Evolutionary conservation across 2,329 filamentous ascomycete species (phyloP), one percentile per base, ranked within the genome.

Genomic region (Microdochium bolleyi): DNA sequence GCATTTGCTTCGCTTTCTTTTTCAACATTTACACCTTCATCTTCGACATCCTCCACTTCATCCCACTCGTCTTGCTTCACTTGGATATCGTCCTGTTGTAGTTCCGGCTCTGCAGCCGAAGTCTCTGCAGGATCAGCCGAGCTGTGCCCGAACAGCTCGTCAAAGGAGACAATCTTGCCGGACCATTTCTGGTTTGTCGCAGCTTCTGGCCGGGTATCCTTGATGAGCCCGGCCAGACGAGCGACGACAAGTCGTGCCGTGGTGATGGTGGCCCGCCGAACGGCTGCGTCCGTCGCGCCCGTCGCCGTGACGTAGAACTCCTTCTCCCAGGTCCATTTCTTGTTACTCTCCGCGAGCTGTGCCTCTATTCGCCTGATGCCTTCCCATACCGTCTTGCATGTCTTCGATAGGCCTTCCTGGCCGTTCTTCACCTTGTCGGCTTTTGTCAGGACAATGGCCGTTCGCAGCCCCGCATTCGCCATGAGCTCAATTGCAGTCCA

Each of bases 361-460:
- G 54, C 50, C 48, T 63, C 61, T 4, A 63, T 58, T 9, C 56
- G 52, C 14, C 56, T 53, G 24, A 64, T 57, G 25, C 50, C 58
- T 10, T 68, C 66, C 57, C 57, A 61, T 16, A 63, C n/a, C 51
- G 57, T 58, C 48, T n/a, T 53, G 55, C 61, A 65, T 1, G 61
- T 65, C 24, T 58, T 53, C 16, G 57, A 59, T 14, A 66, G 49
- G 9, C 59, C 53, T 24, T 60, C 58, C 51, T 64, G 25, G 24
- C 62, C 59, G 21, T 56, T 61, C 59, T 62, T 66, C 49, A 60
- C 63, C 61, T 81, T 82, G 59, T 83, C 80, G 14, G 75, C 77
- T 64, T 82, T 82, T 11, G 80, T 83, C 49, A 84, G 62, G 3
- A 82, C 71, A 1, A 82, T 71, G 7, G 73, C 60, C 1, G 77